Evolutionary conservation across 805 yeast species (phyloP), one percentile per base, ranked within the genome.

Genomic region (Sugiyamaella mastotermitis): DNA sequence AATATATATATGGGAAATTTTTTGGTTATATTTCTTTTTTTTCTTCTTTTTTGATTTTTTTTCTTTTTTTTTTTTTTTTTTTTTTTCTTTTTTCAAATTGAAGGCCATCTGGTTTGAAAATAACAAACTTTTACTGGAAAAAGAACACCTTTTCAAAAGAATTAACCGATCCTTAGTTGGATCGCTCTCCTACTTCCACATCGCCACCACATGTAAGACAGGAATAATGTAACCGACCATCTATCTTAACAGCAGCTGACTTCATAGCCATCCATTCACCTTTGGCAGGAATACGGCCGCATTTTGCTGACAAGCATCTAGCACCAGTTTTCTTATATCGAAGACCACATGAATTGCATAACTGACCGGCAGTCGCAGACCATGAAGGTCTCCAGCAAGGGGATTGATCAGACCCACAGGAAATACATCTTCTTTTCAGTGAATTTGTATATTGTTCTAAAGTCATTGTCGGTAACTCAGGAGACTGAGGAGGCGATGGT

Each of bases 341-440:
- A 52, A 90, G 68, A 1, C 98, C 98, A 63, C 98, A 90, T 1
- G 96, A 85, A 58, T 90, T 90, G 67, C 98, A 90, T 49, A 90
- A 71, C 64, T 88, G 97, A n/a, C 97, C 97, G 45, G 83, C 86
- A 48, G 78, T 68, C 19, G 78, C 69, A 3, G 90, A 79, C 98
- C 98, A 90, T 4, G 94, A 82, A 1, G 98, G 98, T 56, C 98
- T 75, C 98, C 98, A 90, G 61, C 98, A 90, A 3, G 98, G 98
- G 4, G 94, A 83, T 50, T 83, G 92, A 40, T 79, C 81, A 1
- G 92, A 77, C 5, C 87, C 86, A 62, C 98, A 90, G 4, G 96
- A 85, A 20, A 90, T 78, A 57, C 98, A 90, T 37, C 72, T 73
- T 49, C 95, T 71, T 54, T 47, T 41, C 14, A 35, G 16, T 28